phyloP scores from a whole-genome alignment of 768 basidiomycete species.

The Boletus reticuloceps region DNA sequence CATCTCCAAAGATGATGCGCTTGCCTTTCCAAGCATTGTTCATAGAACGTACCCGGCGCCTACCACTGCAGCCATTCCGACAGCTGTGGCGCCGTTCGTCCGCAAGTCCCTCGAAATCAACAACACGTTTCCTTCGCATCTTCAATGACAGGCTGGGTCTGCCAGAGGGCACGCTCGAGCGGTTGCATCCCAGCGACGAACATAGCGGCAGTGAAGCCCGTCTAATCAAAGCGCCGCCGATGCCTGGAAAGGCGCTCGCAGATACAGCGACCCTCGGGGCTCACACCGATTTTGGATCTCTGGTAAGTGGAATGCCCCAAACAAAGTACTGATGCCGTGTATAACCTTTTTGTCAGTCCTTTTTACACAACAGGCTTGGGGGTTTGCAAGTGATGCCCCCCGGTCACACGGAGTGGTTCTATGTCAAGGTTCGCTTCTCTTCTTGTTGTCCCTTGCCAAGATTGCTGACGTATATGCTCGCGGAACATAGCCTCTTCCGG shows the following conservation, averaged over 20 bases:
- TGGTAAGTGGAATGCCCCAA: slow-evolving; percentile 37
- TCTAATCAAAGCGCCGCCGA: slow-evolving; percentile 48
- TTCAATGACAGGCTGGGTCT: slow-evolving; percentile 58
- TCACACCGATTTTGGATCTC: slow-evolving; percentile 75
- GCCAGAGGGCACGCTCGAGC: slow-evolving; percentile 44
- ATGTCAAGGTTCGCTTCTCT: slow-evolving; percentile 47
- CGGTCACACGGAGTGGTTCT: slow-evolving; percentile 61
- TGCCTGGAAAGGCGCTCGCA: slow-evolving; percentile 21
- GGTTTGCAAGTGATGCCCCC: slow-evolving; percentile 69
- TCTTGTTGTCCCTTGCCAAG: slow-evolving; percentile 38
- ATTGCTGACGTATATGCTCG: slow-evolving; percentile 24
- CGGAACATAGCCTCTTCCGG: slow-evolving; percentile 43
- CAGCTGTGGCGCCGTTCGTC: slow-evolving; percentile 53
- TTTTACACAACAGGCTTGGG: slow-evolving; percentile 68
- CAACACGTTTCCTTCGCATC: slow-evolving; percentile 47
- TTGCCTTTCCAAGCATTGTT: slow-evolving; percentile 53
- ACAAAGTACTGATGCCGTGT: not conserved
- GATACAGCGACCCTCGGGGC: slow-evolving; percentile 52
- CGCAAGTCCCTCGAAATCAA: slow-evolving; percentile 57
- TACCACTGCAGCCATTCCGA: slow-evolving; percentile 48
- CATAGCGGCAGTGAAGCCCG: slow-evolving; percentile 58
- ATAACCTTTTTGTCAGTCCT: slow-evolving; percentile 39
- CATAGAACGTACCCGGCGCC: slow-evolving; percentile 58
- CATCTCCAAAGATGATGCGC: slow-evolving; percentile 64
- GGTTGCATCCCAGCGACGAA: slow-evolving; percentile 43